Base-by-base conservation (phyloP, 129 eudicot species). In the Lactuca sativa region DNA sequence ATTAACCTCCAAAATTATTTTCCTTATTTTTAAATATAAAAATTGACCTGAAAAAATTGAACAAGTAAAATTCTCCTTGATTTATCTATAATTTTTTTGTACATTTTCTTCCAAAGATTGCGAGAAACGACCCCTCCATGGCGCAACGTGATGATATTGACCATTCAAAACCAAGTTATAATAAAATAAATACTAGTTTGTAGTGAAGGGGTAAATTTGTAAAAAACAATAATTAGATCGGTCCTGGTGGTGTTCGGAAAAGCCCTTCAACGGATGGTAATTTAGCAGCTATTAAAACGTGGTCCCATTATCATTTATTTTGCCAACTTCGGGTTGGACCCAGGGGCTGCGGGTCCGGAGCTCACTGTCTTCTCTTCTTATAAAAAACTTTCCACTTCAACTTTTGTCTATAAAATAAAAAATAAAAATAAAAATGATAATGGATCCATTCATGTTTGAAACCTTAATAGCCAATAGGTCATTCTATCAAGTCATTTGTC, bases 231-330 rank as follows among this genome's bases (percentile, higher is more conserved):
- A 21, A 13, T 40, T 16, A 40, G 3, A 37, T 21, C 9, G 67
- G 11, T 17, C 52, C 33, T 18, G 1, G 33, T 18, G 33, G 70
- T 18, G 12, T 5, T 25, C 12, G 25, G 32, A 56, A 69, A 69
- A 38, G 25, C 3, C 16, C 68, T 55, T 69, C 36, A 21, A 69
- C 74, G 74, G 40, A 11, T 18, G 53, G 15, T 4, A 69, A 69
- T 5, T 6, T 56, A 38, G 54, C 74, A 69, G 55, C 55, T 67
- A 32, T n/a, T 21, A 5, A 44, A 12, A 55, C 9, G 55, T 38
- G 31, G 64, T 64, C 36, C 74, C 74, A 6, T 69, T 6, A 47
- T 30, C 14, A 17, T 41, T 5, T 11, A 10, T 4, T 60, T 59
- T 3, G 6, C 36, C 16, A 62, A 15, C 17, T 33, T 53, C 16